A percentile compares a stretch with the other conserved stretches of the same genome.
phyloP scores from a whole-genome alignment of 1,284 basidiomycete species.

The Ganoderma meredithae region DNA sequence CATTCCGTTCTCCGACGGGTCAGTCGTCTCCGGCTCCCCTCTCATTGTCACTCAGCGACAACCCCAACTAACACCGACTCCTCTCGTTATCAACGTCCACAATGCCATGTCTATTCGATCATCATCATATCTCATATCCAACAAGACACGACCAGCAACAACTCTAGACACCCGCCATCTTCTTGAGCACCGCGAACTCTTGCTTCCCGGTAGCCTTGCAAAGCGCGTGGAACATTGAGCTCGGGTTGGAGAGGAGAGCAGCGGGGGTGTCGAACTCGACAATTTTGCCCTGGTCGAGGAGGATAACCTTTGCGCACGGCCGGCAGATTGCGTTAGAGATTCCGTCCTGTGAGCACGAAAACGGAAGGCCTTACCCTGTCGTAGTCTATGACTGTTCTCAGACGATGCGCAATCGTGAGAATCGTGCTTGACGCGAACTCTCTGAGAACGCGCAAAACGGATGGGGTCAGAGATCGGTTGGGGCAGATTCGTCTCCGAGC shows the following conservation, averaged over 20 bases:
- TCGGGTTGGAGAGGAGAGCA: conserved; percentile 67
- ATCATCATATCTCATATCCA: neutral
- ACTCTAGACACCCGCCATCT: conserved; percentile 61
- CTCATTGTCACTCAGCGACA: neutral
- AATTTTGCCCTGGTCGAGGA: conserved; percentile 88
- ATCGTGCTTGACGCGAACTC: conserved; percentile 66
- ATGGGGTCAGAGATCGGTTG: conserved; percentile 20
- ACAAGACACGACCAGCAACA: neutral
- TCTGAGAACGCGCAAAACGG: conserved; percentile 37
- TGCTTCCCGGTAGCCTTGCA: conserved; percentile 85
- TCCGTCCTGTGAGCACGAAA: neutral
- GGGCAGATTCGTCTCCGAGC: neutral
- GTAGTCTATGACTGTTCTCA: conserved; percentile 70
- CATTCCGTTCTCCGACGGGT: neutral
- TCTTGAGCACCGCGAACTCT: conserved; percentile 80
- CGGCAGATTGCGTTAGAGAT: conserved; percentile 15
- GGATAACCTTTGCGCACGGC: conserved; percentile 69
- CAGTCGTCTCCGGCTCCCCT: neutral
- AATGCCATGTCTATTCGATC: neutral
- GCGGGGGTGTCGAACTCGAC: conserved; percentile 84
- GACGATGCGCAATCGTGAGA: conserved; percentile 67
- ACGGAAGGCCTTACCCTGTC: conserved; percentile 49
- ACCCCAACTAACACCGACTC: neutral
- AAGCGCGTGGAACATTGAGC: conserved; percentile 77
- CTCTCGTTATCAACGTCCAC: neutral